Evolutionary conservation across 306 rosid genomes (phyloP).

Genomic region (Rosa chinensis): DNA sequence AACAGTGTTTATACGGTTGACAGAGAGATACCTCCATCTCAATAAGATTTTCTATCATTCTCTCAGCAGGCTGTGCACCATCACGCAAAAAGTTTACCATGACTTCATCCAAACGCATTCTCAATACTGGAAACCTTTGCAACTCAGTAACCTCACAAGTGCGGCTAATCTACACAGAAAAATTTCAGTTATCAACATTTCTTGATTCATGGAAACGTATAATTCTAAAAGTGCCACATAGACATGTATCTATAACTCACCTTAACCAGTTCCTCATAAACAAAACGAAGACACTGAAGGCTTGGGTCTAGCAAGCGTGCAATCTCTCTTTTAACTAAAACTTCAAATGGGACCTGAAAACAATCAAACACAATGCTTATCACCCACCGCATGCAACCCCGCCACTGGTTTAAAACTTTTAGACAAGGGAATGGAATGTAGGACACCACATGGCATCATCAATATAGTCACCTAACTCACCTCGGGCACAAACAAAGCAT

Average conservation of each 20-base stretch:
- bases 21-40: constrained; percentile 43
- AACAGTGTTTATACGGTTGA: not conserved
- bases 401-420: not conserved
- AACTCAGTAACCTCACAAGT: constrained; percentile 31
- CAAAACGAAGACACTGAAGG: constrained; percentile 44
- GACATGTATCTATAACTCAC: constrained; percentile 20
- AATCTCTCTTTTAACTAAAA: constrained; percentile 39
- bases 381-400: not conserved
- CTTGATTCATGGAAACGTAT: constrained; percentile 3
- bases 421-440: not conserved
- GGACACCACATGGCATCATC: constrained; percentile 10
- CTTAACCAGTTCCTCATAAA: constrained; percentile 43
- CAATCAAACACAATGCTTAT: not conserved
- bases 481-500: constrained; percentile 44
- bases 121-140: constrained; percentile 43
- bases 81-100: constrained; percentile 37
- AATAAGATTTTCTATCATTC: constrained; percentile 45
- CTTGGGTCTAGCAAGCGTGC: constrained; percentile 46
- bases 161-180: constrained; percentile 38
- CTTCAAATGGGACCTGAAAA: constrained; percentile 46
- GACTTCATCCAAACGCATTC: constrained; percentile 42
- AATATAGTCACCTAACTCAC: constrained; percentile 22
- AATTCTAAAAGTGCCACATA: not conserved
- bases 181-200: constrained; percentile 6
- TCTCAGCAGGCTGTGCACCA: constrained; percentile 40